phyloP scores from a whole-genome alignment of 371 early-diverging fungal species.

The Pancytospora philotis region DNA sequence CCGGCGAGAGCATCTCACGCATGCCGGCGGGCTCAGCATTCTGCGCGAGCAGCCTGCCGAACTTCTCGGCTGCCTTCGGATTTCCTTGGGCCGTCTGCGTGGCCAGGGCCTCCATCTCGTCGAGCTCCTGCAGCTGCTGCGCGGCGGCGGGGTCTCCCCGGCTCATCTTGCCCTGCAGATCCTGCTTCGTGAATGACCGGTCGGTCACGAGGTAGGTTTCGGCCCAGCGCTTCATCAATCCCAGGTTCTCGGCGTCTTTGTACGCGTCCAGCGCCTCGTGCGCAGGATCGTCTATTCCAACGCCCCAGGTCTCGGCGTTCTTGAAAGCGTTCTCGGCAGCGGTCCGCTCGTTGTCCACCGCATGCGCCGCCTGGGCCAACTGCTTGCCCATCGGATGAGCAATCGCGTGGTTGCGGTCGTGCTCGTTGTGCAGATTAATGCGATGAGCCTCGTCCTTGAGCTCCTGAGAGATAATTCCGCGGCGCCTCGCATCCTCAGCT shows the following conservation, averaged over 20 bases:
- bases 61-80: background rate
- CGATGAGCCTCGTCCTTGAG: too few relatives aligned
- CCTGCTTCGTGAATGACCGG: background rate
- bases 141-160: slow-evolving; percentile 10
- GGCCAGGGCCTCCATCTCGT: background rate
- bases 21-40: too few relatives aligned
- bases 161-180: slow-evolving; percentile 1
- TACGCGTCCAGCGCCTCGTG: background rate
- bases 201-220: background rate
- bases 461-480: too few relatives aligned
- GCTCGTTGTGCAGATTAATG: too few relatives aligned
- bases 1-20: too few relatives aligned
- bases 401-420: too few relatives aligned
- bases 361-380: too few relatives aligned
- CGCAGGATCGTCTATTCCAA: background rate
- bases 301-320: background rate
- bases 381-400: too few relatives aligned
- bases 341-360: too few relatives aligned
- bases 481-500: too few relatives aligned
- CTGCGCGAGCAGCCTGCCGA: background rate
- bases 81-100: background rate
- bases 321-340: too few relatives aligned
- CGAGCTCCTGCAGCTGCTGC: slow-evolving; percentile 1
- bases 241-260: background rate
- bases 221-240: slow-evolving; percentile 5